These are phyloP conservation scores for Cryphonectria naterciae DNA, from an alignment of 2,329 filamentous ascomycete species.

Conservation along the genomic window DNA sequence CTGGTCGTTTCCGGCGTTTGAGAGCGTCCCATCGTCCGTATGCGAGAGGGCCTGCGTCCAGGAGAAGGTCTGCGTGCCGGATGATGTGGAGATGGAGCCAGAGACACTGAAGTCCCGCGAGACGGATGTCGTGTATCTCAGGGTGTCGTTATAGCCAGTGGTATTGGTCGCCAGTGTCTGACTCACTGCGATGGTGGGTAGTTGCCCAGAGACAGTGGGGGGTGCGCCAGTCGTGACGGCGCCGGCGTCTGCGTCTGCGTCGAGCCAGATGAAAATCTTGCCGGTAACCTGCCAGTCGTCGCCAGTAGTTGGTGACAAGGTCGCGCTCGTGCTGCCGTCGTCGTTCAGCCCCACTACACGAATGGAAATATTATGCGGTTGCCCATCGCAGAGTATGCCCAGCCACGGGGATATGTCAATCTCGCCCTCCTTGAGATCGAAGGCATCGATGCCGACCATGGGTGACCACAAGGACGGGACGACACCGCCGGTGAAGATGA, in stretches of 20 bases:
- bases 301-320: constrained; percentile 58
- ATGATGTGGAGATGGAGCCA: constrained; percentile 55
- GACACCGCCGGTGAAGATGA: constrained; percentile 81
- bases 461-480: constrained; percentile 77
- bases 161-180: constrained; percentile 49
- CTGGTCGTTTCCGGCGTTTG: constrained; percentile 45
- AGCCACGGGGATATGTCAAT: constrained; percentile 82
- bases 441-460: constrained; percentile 77
- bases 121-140: constrained; percentile 62
- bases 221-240: constrained; percentile 55
- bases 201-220: constrained; percentile 39
- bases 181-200: constrained; percentile 53
- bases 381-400: constrained; percentile 67
- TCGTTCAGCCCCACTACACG: constrained; percentile 69
- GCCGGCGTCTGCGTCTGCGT: constrained; percentile 46
- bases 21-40: constrained; percentile 54
- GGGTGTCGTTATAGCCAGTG: constrained; percentile 61
- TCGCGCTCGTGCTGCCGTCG: constrained; percentile 48
- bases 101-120: constrained; percentile 57
- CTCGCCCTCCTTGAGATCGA: constrained; percentile 77
- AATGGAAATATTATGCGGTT: constrained; percentile 68
- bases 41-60: constrained; percentile 65
- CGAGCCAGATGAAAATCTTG: constrained; percentile 78
- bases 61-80: constrained; percentile 36
- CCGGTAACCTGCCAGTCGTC: constrained; percentile 76